phyloP scores from a whole-genome alignment of 495 filamentous ascomycete species.

The Filosporella fistucella region DNA sequence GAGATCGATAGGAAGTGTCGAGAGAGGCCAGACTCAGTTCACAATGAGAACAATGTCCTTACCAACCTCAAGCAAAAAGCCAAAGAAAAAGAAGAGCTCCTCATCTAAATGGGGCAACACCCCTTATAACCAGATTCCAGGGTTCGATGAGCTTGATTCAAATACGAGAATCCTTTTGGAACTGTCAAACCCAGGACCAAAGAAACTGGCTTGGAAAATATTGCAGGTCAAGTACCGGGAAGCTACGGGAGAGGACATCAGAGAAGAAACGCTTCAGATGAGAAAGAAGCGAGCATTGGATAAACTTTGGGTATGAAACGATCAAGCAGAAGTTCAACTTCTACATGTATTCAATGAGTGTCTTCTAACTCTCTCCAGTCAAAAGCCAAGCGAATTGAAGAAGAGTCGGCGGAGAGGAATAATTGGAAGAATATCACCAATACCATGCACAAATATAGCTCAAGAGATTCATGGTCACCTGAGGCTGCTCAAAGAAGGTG shows the following conservation, averaged over 20 bases:
- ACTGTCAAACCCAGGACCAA: neutral
- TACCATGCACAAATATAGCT: too few relatives aligned
- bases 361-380: too few relatives aligned
- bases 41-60: neutral
- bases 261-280: conserved; percentile 21
- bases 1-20: too few relatives aligned
- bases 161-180: conserved; percentile 16
- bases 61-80: neutral
- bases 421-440: too few relatives aligned
- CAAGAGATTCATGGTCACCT: too few relatives aligned
- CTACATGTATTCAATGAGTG: too few relatives aligned
- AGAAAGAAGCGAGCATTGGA: conserved; percentile 18
- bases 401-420: too few relatives aligned
- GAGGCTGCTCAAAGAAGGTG: too few relatives aligned
- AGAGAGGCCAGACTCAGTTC: neutral
- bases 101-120: too few relatives aligned
- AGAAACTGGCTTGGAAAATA: conserved; percentile 19
- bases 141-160: neutral
- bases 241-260: conserved; percentile 5
- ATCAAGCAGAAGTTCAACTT: too few relatives aligned
- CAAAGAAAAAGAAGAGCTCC: neutral
- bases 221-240: conserved; percentile 8
- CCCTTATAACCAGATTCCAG: too few relatives aligned
- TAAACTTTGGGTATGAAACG: conserved; percentile 15
- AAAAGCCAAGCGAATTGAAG: too few relatives aligned